Base-by-base conservation (phyloP, 2,329 filamentous ascomycete genomes). In the Juglanconis sp. region DNA sequence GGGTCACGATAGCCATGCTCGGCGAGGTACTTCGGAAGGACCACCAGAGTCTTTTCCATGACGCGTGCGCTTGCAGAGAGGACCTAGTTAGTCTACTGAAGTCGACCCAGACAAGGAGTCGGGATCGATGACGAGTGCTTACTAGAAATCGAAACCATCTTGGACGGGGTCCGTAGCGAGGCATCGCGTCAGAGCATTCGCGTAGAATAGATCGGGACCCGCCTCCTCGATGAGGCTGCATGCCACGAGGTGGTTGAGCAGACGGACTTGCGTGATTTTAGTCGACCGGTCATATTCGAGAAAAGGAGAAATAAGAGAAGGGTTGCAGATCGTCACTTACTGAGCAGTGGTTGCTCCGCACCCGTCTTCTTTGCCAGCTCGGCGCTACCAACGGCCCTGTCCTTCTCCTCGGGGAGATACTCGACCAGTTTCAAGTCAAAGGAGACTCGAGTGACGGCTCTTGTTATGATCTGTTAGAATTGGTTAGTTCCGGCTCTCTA, bases 191-290 rank as follows among this genome's bases (percentile, higher is more conserved):
- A 57, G 35, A 11, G 17, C 35, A 13, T 50, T 50, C 9, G 55
- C 55, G 10, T 42, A 51, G 47, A 48, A 57, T 7, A 34, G 46
- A 38, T 57, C 47, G 7, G 55, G 55, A 2, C 46, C 55, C 13
- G 55, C 46, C 13, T 57, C 46, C 10, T 36, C 55, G 30, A 57
- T 34, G 13, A 24, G 44, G 30, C 47, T 35, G 15, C 15, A 31
- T 40, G 47, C 35, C 15, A 34, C 55, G 17, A 57, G 55, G 30
- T 57, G 55, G 10, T 57, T 57, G 46, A 57, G 47, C 7, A 57
- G 36, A 17, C 55, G 55, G 13, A 24, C 55, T 57, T 10, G 31
- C 4, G 9, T 46, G 13, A 44, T 42, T 31, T 55, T 9, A 47
- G 13, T 9, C n/a, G 5, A 5, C 32, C 13, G 4, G 30, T 4